phyloP scores from a whole-genome alignment of 257 asterid species.

The Dorcoceras hygrometricum region DNA sequence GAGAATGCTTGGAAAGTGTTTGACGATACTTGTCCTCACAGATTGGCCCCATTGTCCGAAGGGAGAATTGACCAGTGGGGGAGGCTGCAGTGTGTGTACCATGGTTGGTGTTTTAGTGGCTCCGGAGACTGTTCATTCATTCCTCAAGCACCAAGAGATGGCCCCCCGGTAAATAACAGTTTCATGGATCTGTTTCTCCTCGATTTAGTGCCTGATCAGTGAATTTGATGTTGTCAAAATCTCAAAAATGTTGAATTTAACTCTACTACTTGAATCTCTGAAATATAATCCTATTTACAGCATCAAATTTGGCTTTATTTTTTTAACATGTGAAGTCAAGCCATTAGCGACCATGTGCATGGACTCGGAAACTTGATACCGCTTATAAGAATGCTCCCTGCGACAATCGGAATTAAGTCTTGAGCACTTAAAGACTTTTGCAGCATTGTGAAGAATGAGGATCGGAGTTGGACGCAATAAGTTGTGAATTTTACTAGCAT shows the following conservation, averaged over 20 bases:
- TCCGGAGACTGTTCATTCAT: slow-evolving; percentile 81
- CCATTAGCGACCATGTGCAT: not conserved
- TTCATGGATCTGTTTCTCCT: not conserved
- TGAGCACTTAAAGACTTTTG: not conserved
- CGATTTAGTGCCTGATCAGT: slow-evolving; percentile 2
- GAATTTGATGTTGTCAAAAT: not conserved
- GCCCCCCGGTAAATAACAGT: slow-evolving; percentile 56
- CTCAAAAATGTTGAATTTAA: not conserved
- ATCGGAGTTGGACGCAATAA: not conserved
- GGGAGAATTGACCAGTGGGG: slow-evolving; percentile 97
- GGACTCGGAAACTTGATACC: not conserved
- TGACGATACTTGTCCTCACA: slow-evolving; percentile 83
- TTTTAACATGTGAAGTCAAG: no score
- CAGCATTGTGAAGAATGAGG: not conserved
- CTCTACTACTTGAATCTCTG: not conserved
- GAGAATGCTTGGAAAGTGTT: slow-evolving; percentile 80
- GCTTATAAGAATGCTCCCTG: not conserved
- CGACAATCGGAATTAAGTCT: not conserved
- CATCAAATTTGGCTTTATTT: not conserved
- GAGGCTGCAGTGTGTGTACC: slow-evolving; percentile 87
- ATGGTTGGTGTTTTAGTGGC: slow-evolving; percentile 86
- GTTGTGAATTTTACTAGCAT: not conserved
- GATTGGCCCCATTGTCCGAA: slow-evolving; percentile 79
- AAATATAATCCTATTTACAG: not conserved
- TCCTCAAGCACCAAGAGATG: slow-evolving; percentile 86